These are phyloP conservation scores for Mucor saturninus DNA, from an alignment of 371 early-diverging fungal genomes.

Conservation along the genomic window DNA sequence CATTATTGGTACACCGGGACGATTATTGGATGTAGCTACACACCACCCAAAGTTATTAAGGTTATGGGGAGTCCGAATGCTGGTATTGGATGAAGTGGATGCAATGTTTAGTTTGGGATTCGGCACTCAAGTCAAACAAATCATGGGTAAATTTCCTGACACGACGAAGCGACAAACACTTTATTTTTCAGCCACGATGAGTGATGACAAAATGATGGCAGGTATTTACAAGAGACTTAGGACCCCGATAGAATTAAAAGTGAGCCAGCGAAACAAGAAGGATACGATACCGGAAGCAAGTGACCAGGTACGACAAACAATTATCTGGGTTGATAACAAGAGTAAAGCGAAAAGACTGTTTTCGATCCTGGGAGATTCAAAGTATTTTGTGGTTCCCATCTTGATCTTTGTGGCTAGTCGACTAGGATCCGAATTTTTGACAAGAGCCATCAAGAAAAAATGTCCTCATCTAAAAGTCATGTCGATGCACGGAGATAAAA, in stretches of 20 bases:
- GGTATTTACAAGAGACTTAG: constrained; percentile 14
- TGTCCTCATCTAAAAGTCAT: constrained; percentile 39
- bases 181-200: constrained; percentile 55
- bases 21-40: constrained; percentile 54
- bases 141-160: constrained; percentile 50
- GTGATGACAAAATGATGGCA: constrained; percentile 19
- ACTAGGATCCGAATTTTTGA: constrained; percentile 59
- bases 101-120: constrained; percentile 63
- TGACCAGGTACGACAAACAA: constrained; percentile 59
- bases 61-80: constrained; percentile 53
- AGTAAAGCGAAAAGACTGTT: constrained; percentile 64
- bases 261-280: constrained; percentile 15
- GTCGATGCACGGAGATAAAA: constrained; percentile 61
- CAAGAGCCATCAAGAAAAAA: constrained; percentile 52
- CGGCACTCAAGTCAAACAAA: constrained; percentile 51
- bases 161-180: constrained; percentile 51
- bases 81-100: constrained; percentile 69
- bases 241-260: constrained; percentile 31
- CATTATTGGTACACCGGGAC: constrained; percentile 64
- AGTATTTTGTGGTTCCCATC: constrained; percentile 59
- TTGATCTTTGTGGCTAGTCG: constrained; percentile 64
- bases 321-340: constrained; percentile 67
- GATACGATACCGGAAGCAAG: constrained; percentile 27
- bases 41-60: constrained; percentile 47
- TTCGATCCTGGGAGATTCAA: constrained; percentile 60